These are phyloP conservation scores for Neurospora discreta DNA, from an alignment of 495 filamentous ascomycete species.

Conservation along the genomic window DNA sequence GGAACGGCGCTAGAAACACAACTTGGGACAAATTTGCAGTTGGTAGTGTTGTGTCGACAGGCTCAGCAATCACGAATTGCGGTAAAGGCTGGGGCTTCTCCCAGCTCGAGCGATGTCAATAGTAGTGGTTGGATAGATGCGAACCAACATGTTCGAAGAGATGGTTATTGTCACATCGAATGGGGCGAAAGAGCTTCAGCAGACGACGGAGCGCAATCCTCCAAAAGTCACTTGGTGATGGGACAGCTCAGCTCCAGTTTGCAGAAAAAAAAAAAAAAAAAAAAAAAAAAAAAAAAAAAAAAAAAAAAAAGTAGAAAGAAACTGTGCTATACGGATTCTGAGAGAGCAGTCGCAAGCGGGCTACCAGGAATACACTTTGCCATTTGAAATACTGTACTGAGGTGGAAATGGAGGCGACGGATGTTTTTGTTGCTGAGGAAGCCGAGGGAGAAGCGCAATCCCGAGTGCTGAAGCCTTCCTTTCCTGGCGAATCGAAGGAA, in stretches of 20 bases:
- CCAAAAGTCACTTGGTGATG: neutral
- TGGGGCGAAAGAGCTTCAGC: neutral
- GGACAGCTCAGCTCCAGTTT: neutral
- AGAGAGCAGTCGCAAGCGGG: neutral
- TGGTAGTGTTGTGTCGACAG: neutral
- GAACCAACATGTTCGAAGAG: conserved; percentile 25
- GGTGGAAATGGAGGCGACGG: neutral
- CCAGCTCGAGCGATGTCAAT: conserved; percentile 23
- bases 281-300: neutral
- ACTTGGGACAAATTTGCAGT: neutral
- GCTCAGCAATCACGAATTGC: conserved; percentile 10
- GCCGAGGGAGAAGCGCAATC: neutral
- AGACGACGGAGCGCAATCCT: neutral
- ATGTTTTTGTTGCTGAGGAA: neutral
- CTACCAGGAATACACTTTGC: neutral
- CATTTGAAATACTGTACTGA: neutral
- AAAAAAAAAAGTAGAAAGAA: neutral
- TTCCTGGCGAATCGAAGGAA: neutral
- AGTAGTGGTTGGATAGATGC: conserved; percentile 14
- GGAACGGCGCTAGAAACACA: neutral
- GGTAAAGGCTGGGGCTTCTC: conserved; percentile 13
- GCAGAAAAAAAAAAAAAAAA: no score
- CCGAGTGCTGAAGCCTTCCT: neutral
- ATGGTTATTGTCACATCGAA: conserved; percentile 15
- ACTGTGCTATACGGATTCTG: neutral